Conservation (phyloP, 176 grass and related monocot species). For the Luzula sylvatica region DNA sequence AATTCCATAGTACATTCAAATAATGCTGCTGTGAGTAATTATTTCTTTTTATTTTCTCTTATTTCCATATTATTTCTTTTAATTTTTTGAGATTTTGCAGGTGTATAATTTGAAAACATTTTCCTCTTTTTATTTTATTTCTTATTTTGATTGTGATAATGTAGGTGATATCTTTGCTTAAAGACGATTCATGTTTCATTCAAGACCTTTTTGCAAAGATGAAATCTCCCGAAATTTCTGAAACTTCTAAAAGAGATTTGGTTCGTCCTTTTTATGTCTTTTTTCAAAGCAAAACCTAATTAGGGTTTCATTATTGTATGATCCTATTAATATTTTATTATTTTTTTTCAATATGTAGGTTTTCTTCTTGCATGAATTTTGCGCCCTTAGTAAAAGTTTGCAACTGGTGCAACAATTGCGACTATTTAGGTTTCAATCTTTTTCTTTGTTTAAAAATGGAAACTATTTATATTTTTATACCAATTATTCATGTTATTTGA, state of each 20-base stretch:
- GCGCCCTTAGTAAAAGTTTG: slow-evolving; percentile 93
- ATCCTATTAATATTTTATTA: background rate
- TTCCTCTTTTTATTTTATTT: slow-evolving; percentile 1
- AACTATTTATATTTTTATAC: no score
- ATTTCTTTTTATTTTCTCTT: background rate
- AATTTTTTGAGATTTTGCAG: slow-evolving; percentile 17
- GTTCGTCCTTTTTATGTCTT: slow-evolving; percentile 26
- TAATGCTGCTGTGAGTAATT: slow-evolving; percentile 80
- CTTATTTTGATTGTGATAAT: slow-evolving; percentile 5
- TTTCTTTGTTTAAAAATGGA: slow-evolving; percentile 5
- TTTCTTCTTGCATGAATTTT: slow-evolving; percentile 94
- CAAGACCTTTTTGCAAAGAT: slow-evolving; percentile 88
- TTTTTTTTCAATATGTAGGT: slow-evolving; percentile 48
- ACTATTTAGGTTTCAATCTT: slow-evolving; percentile 73
- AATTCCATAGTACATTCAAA: slow-evolving; percentile 86
- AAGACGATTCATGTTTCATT: slow-evolving; percentile 90
- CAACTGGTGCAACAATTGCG: slow-evolving; percentile 89
- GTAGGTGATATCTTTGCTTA: slow-evolving; percentile 89
- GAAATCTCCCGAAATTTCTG: slow-evolving; percentile 47
- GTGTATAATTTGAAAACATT: background rate
- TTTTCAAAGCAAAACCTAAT: slow-evolving; percentile 13
- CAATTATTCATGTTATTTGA: slow-evolving; percentile 9
- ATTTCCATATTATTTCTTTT: slow-evolving; percentile 13
- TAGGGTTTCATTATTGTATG: slow-evolving; percentile 13
- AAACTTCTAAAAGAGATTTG: slow-evolving; percentile 79